phyloP scores from a whole-genome alignment of 805 yeast genomes.

The Candida ipomoeae region DNA sequence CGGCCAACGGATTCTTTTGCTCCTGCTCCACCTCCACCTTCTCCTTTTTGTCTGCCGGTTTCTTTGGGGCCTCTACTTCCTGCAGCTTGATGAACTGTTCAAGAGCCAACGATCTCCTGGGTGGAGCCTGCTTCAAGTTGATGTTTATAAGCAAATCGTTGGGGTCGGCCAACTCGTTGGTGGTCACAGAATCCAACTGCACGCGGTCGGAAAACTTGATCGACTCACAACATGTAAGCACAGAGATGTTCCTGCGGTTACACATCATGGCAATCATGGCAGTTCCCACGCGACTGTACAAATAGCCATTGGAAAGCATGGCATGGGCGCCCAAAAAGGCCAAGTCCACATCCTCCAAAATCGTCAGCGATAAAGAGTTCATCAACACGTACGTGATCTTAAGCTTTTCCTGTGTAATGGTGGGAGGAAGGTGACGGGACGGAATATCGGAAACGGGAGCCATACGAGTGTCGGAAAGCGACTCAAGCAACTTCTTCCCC shows the following conservation, averaged over 20 bases:
- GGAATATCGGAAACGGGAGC: constrained; percentile 13
- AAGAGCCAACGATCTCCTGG: constrained; percentile 57
- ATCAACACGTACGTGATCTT: constrained; percentile 76
- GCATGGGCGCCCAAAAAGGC: constrained; percentile 97
- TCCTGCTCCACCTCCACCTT: constrained; percentile 25
- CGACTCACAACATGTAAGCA: constrained; percentile 91
- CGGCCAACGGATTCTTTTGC: constrained; percentile 42
- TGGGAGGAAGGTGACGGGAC: constrained; percentile 14
- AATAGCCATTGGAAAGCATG: constrained; percentile 89
- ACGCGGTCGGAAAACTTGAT: constrained; percentile 93
- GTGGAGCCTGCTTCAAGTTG: constrained; percentile 49
- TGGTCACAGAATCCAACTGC: constrained; percentile 92
- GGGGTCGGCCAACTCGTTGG: constrained; percentile 83
- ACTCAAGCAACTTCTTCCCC: constrained; percentile 73
- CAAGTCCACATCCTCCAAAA: constrained; percentile 81
- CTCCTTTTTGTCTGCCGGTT: constrained; percentile 21
- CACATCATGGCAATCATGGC: constrained; percentile 92
- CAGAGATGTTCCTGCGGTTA: constrained; percentile 84
- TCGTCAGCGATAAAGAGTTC: constrained; percentile 67
- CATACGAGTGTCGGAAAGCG: constrained; percentile 45
- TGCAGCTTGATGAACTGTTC: constrained; percentile 54
- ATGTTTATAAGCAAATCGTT: constrained; percentile 58
- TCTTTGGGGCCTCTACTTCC: constrained; percentile 29
- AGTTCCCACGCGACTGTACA: constrained; percentile 92
- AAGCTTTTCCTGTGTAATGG: constrained; percentile 49